Percentiles rank a stretch among this genome's conserved stretches.
Conservation (phyloP, 805 yeast species). For the Tetrapisispora pingtungensis region DNA sequence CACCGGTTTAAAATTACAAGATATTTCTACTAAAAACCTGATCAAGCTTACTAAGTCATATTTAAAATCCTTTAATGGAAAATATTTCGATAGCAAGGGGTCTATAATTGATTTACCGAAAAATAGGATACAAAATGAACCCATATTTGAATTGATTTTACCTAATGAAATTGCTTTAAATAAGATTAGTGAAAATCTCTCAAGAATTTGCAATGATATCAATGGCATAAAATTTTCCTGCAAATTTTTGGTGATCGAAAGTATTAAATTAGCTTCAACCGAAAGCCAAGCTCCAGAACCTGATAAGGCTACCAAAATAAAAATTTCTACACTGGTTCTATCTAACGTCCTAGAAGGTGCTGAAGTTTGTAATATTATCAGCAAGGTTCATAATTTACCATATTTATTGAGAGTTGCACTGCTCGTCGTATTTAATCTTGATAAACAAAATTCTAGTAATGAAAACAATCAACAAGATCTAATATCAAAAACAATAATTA, state of each 20-base stretch:
- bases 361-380: neutral
- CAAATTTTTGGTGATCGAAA: neutral
- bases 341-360: neutral
- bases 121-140: neutral
- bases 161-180: neutral
- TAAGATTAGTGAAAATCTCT: neutral
- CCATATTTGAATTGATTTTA: neutral
- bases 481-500: too few relatives aligned
- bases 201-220: neutral
- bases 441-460: neutral
- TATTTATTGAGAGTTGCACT: neutral
- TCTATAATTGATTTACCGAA: neutral
- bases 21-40: neutral
- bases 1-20: neutral
- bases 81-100: neutral
- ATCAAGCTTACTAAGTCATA: neutral
- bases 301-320: neutral
- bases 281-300: too few relatives aligned
- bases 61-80: neutral
- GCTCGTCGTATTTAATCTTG: neutral
- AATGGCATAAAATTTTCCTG: neutral
- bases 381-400: neutral
- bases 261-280: neutral
- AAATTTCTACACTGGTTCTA: too few relatives aligned
- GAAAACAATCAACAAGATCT: neutral